Evolutionary conservation across 768 basidiomycete species (phyloP), one percentile per base, ranked within the genome.

Genomic region (Steccherinum ochraceum): DNA sequence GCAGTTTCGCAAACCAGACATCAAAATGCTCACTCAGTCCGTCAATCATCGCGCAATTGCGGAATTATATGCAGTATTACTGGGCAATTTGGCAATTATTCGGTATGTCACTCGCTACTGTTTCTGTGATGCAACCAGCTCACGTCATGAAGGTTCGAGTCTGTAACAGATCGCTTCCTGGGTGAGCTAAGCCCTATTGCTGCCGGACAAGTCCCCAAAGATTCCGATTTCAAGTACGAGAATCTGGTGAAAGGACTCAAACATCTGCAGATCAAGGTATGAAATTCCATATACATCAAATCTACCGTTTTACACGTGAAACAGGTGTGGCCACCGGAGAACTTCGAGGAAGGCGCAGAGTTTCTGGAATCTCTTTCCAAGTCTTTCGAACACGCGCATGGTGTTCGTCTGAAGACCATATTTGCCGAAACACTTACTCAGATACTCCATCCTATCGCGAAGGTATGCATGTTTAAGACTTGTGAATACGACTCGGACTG

Each of bases 281-380:
- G 42, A 13, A n/a, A n/a, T n/a, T n/a, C n/a, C n/a, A n/a, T n/a
- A n/a, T n/a, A 4, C 19, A 43, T 2, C 12, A n/a, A 30, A 10
- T 26, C 48, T 18, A 16, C 24, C 12, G 18, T 40, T n/a, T n/a
- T n/a, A n/a, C n/a, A n/a, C n/a, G n/a, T n/a, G n/a, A n/a, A n/a
- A 23, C 49, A 91, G 89, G 93, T 95, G 41, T 96, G 91, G 83
- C 93, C 93, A 2, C 87, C 90, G 12, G 89, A 93, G 63, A 83
- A 87, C 3, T 93, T 96, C 52, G 93, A 96, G 63, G 88, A 93
- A 65, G 90, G 88, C 2, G 86, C 93, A 2, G 93, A 97, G 58
- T 96, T 95, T 58, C 68, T 96, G 67, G 85, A 90, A 53, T 79
- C 83, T 5, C 67, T 96, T 16, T 86, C 93, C 2, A 87, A 84